A percentile compares a stretch with the other conserved stretches of the same genome.
phyloP scores from a whole-genome alignment of 192 early-diverging fungal species.

The Nowakowskiella sp. region DNA sequence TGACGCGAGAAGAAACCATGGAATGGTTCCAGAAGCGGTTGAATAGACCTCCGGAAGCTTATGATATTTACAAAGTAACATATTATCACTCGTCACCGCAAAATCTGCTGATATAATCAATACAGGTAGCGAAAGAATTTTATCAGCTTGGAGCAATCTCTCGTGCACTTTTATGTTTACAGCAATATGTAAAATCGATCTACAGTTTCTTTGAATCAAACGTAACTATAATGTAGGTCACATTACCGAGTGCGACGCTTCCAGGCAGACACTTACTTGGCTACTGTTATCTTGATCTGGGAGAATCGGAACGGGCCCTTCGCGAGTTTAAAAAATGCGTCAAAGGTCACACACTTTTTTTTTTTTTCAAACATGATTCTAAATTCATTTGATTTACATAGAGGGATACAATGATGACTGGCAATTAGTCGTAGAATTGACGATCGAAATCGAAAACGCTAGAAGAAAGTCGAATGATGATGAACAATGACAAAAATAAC shows the following conservation, averaged over 20 bases:
- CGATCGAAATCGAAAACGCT: conserved; percentile 44
- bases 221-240: conserved; percentile 20
- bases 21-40: conserved; percentile 45
- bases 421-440: conserved; percentile 55
- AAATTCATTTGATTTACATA: too few species aligned
- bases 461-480: conserved; percentile 10
- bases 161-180: conserved; percentile 44
- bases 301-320: conserved; percentile 41
- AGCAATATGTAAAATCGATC: conserved; percentile 37
- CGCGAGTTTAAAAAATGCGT: conserved; percentile 55
- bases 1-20: conserved; percentile 39
- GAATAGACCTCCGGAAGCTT: conserved; percentile 39
- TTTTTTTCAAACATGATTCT: too few species aligned
- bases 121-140: conserved; percentile 49
- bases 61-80: conserved; percentile 43
- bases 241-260: conserved; percentile 35
- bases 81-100: neutral
- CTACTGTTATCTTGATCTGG: conserved; percentile 50
- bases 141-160: conserved; percentile 53
- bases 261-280: conserved; percentile 48
- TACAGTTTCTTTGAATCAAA: conserved; percentile 4
- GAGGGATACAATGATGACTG: conserved; percentile 53
- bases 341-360: conserved; percentile 30
- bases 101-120: neutral
- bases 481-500: neutral